Base-by-base conservation (phyloP, 352 stramenopile species). In the Phytophthora cryptogea region DNA sequence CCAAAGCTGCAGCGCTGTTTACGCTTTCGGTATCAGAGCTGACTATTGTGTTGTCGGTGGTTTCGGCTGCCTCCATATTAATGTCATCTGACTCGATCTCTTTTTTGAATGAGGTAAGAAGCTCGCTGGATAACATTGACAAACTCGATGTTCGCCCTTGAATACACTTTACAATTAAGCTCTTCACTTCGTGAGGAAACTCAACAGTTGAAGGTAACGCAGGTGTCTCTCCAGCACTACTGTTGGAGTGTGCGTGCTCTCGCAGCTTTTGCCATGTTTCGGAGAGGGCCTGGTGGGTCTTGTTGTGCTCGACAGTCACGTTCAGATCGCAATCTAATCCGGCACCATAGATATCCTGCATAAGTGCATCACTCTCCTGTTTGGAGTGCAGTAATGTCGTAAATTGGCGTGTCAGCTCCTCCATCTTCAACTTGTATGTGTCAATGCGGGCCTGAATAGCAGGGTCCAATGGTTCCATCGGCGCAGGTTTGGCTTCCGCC, bases 261-360 rank as follows among this genome's bases (percentile, higher is more conserved):
- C 42, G 43, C 26, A 68, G 36, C 14, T 75, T 72, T 33, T 69
- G 43, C 67, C 68, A 78, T 6, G 64, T 61, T n/a, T 72, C 55
- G 0, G 9, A 17, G 10, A 70, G 32, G 2, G 37, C 66, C 45
- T 61, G n/a, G 11, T 32, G 53, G 35, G 52, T 36, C 45, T 59
- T 61, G 11, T 65, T 40, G 1, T 35, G 50, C 9, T 61, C 64
- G 17, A 66, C 58, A 55, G 42, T 62, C 3, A 75, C 51, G 10
- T 86, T 69, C 27, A 87, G 54, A 5, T 80, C 64, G 8, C 83
- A 50, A 53, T 90, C 82, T 39, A 91, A 31, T 10, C 54, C 78
- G 31, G 80, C 58, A 26, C 86, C 86, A 31, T 90, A 92, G 17
- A 95, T 88, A 33, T 92, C 83, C 37, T 89, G 78, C 53, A 88